Evolutionary conservation across 352 stramenopile species (phyloP).

Genomic region (Pythium biforme): DNA sequence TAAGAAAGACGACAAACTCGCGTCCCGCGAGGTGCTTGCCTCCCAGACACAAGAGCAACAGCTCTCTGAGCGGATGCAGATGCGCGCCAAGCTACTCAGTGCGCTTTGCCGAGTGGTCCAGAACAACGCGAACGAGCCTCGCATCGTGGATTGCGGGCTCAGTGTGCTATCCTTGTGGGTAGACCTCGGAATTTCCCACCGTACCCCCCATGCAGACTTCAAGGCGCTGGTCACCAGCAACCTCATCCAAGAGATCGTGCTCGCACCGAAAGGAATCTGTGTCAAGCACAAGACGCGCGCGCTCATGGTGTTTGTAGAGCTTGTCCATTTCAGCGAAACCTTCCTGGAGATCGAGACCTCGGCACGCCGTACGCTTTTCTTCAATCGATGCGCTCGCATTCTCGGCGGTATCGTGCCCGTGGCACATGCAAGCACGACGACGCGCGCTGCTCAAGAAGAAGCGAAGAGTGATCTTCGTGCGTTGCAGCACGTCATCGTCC

Average conservation of each 20-base stretch:
- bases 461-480: conserved; percentile 13
- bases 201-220: conserved; percentile 18
- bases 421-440: not conserved
- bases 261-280: conserved; percentile 26
- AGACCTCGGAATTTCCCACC: conserved; percentile 17
- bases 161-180: conserved; percentile 27
- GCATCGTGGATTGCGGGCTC: conserved; percentile 26
- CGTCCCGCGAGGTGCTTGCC: not conserved
- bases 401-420: conserved; percentile 25
- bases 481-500: conserved; percentile 61
- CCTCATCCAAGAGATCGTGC: conserved; percentile 30
- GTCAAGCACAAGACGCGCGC: conserved; percentile 23
- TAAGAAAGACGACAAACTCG: conserved; percentile 18
- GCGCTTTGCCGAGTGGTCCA: conserved; percentile 35
- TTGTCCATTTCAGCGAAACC: conserved; percentile 25
- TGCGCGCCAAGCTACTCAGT: conserved; percentile 28
- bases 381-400: conserved; percentile 73
- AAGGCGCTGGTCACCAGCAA: conserved; percentile 25
- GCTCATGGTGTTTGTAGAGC: conserved; percentile 18
- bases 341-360: conserved; percentile 28
- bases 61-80: conserved; percentile 24
- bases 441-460: conserved; percentile 10
- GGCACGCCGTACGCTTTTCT: conserved; percentile 40
- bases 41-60: conserved; percentile 22
- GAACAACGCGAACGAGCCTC: conserved; percentile 28